Conservation (phyloP, 768 basidiomycete genomes). For the Boletus subcaerulescens region DNA sequence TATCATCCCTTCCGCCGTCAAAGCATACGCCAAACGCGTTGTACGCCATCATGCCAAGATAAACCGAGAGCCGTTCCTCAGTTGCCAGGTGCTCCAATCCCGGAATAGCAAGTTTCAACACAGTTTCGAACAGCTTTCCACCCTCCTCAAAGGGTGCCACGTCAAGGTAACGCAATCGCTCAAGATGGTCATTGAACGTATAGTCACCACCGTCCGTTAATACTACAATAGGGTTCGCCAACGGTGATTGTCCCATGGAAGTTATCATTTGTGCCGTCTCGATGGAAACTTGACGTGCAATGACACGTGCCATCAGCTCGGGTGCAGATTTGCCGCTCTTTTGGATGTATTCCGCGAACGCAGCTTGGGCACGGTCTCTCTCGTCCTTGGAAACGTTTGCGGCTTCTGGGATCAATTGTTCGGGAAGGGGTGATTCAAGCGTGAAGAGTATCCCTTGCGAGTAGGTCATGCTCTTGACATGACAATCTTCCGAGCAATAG, state of each 20-base stretch:
- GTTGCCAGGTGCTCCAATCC: constrained; percentile 71
- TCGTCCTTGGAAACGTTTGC: constrained; percentile 36
- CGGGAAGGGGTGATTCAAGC: constrained; percentile 57
- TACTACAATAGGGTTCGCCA: constrained; percentile 14
- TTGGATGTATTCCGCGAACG: constrained; percentile 55
- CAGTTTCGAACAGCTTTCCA: constrained; percentile 44
- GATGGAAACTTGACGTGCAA: constrained; percentile 65
- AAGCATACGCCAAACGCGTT: constrained; percentile 75
- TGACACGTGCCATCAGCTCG: constrained; percentile 65
- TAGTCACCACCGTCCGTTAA: constrained; percentile 52
- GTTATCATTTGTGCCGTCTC: constrained; percentile 58
- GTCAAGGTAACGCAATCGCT: constrained; percentile 68
- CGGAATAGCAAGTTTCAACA: constrained; percentile 61
- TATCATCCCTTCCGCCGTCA: constrained; percentile 64
- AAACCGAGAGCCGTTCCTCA: constrained; percentile 56
- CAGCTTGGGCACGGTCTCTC: constrained; percentile 57
- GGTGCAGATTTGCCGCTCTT: constrained; percentile 44
- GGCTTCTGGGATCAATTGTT: constrained; percentile 32
- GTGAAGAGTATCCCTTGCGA: constrained; percentile 73
- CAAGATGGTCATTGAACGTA: constrained; percentile 70
- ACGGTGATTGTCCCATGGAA: constrained; percentile 16
- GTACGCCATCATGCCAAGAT: constrained; percentile 71
- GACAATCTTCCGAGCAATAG: constrained; percentile 75
- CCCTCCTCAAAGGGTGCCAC: constrained; percentile 49
- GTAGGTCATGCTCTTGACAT: constrained; percentile 50